A percentile compares a stretch with the other conserved stretches of the same genome.
phyloP scores from a whole-genome alignment of 2,329 filamentous ascomycete species.

The Tolypocladium guangdongense region DNA sequence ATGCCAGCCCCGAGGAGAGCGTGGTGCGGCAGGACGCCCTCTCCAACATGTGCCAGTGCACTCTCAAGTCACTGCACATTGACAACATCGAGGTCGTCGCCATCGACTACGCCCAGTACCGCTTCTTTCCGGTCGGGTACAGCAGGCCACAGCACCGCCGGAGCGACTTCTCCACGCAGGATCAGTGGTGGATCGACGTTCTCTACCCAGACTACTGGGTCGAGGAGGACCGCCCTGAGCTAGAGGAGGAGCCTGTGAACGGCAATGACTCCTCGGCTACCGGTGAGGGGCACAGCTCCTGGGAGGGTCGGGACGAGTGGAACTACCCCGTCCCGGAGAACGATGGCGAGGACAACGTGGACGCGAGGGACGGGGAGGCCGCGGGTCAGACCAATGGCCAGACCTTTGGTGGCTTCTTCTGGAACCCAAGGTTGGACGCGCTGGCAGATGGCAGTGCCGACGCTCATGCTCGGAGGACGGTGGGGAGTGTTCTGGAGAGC shows the following conservation, averaged over 20 bases:
- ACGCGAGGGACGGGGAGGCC: too few species aligned
- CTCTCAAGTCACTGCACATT: not conserved
- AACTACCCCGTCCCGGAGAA: not conserved
- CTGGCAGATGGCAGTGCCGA: too few species aligned
- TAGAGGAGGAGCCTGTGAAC: not conserved
- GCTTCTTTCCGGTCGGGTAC: not conserved
- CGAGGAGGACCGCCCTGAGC: not conserved
- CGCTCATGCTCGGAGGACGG: not conserved
- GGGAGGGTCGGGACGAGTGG: not conserved
- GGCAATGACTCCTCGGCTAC: not conserved
- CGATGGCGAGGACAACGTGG: not conserved
- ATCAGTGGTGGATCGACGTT: not conserved
- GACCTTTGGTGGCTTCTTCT: too few species aligned
- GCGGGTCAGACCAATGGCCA: too few species aligned
- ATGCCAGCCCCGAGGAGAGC: not conserved
- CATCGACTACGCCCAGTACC: not conserved
- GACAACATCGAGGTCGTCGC: not conserved
- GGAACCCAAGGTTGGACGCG: too few species aligned
- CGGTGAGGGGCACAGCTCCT: not conserved
- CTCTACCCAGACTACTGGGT: slow-evolving; percentile 2
- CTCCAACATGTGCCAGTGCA: not conserved
- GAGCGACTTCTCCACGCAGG: not conserved
- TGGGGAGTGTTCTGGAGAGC: not conserved
- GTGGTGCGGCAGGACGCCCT: not conserved
- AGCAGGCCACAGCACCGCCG: slow-evolving; percentile 1